Evolutionary conservation across 164 flowering plant genomes (phyloP), one percentile per base, ranked within the genome.

Genomic region (Vitis amurensis): DNA sequence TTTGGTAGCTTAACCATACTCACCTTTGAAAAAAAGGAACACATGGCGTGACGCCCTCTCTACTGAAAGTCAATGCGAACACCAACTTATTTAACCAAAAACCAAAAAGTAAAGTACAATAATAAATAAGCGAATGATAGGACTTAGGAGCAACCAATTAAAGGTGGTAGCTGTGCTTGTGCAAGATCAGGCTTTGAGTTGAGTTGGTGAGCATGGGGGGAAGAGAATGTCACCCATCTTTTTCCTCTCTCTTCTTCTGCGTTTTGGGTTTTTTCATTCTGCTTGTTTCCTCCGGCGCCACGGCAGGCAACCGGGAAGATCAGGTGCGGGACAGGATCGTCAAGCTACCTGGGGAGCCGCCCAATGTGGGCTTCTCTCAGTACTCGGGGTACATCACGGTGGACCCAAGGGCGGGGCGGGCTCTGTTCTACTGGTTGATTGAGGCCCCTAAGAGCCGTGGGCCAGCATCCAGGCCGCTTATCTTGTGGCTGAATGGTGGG

Each of bases 401-500:
- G 48, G 74, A 82, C 29, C 12, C 4, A 8, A 3, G 1, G 9
- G 75, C 75, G 0, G 85, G 81, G 7, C 67, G 85, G 59, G 81
- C 82, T 13, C 76, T 82, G 2, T 82, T 79, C 31, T 79, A 80
- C 51, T 82, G 77, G 79, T 29, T 82, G 29, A 47, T 75, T 37
- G 76, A 82, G 66, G 76, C 80, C 16, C 71, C 71, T 0, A 15
- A 1, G 8, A 5, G 10, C 1, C 55, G 19, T 1, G 14, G 37
- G 29, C 69, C 73, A 9, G 11, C 11, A 0, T n/a, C 73, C 0
- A 73, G 56, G 69, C 84, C 84, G 0, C 66, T 81, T 2, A 57
- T 81, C 12, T 57, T 81, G 51, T 81, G 84, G 84, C 81, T 79
- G 59, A 78, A 73, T 70, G 85, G 82, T 13, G 85, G 85, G 53